Conservation (phyloP, 495 filamentous ascomycete species). For the Xylaria venustula region DNA sequence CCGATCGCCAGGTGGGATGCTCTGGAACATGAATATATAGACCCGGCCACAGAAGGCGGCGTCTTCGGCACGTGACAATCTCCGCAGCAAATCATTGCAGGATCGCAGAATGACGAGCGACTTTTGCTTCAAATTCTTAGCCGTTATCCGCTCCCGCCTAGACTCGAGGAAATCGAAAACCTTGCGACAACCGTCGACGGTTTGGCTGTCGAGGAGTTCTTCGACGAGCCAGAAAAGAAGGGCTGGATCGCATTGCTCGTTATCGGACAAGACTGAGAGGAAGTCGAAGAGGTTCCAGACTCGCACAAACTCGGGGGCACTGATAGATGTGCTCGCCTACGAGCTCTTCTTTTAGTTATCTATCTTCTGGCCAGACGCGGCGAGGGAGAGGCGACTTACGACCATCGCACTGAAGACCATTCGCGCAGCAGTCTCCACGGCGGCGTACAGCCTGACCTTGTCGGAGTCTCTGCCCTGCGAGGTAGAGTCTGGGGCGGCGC, state of each 20-base stretch:
- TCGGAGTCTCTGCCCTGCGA: conserved; percentile 29
- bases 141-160: conserved; percentile 78
- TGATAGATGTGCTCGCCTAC: conserved; percentile 68
- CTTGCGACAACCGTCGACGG: conserved; percentile 81
- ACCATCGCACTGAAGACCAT: conserved; percentile 73
- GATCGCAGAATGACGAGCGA: conserved; percentile 82
- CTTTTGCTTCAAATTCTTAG: conserved; percentile 82
- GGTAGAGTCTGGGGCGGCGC: conserved; percentile 3
- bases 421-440: conserved; percentile 75
- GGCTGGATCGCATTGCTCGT: conserved; percentile 78
- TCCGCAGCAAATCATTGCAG: conserved; percentile 91
- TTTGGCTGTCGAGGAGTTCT: conserved; percentile 93
- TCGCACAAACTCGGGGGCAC: conserved; percentile 69
- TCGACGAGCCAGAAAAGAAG: conserved; percentile 88
- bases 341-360: neutral
- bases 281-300: conserved; percentile 95
- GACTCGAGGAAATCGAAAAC: conserved; percentile 96
- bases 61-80: conserved; percentile 90
- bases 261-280: conserved; percentile 80
- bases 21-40: conserved; percentile 97
- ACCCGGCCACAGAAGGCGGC: conserved; percentile 96
- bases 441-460: conserved; percentile 54
- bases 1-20: conserved; percentile 91
- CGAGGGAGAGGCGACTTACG: conserved; percentile 47
- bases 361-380: neutral